Base-by-base conservation (phyloP, 352 stramenopile species). In the Phytophthora ohioensis region DNA sequence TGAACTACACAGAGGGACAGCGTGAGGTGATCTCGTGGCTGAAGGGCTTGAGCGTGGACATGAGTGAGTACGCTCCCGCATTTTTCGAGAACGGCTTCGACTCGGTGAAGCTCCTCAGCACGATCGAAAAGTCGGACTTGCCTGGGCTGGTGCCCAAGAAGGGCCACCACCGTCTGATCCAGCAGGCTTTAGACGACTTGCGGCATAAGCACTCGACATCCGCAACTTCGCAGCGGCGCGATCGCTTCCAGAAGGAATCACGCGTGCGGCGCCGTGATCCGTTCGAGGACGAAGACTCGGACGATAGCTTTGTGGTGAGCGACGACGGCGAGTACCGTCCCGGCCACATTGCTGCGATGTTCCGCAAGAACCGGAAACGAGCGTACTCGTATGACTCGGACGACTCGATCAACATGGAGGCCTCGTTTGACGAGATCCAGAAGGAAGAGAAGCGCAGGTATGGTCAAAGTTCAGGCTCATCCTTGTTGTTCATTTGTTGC, bases 81-180 rank as follows among this genome's bases (percentile, higher is more conserved):
- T 94, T 96, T 64, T 94, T 96, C 43, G 89, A 95, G 51, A 95
- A 96, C 55, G 87, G 89, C 1, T 96, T 96, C 48, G 89, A 96
- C 59, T 94, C 87, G 54, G 89, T 96, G 59, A 93, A 96, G 69
- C 71, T 95, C 30, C 71, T 96, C 9, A 89, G 82, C 52, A 87
- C 82, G 3, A 90, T 96, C 31, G 86, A 92, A 62, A 78, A 90
- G 30, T 73, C 73, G 1, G 89, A 96, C 54, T 53, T 96, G 34
- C 82, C 87, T 12, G 73, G 67, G 3, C 71, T 96, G 52, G 82
- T 96, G 5, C 89, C 89, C 15, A 96, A 96, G 71, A 88, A 88
- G 31, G 89, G 89, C 8, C 89, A 96, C 68, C 87, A 93, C 66
- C 87, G 89, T 21, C 72, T 96, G 42, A 94, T 96, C 55, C 83